phyloP scores from a whole-genome alignment of 768 basidiomycete species.

The Floccularia luteovirens region DNA sequence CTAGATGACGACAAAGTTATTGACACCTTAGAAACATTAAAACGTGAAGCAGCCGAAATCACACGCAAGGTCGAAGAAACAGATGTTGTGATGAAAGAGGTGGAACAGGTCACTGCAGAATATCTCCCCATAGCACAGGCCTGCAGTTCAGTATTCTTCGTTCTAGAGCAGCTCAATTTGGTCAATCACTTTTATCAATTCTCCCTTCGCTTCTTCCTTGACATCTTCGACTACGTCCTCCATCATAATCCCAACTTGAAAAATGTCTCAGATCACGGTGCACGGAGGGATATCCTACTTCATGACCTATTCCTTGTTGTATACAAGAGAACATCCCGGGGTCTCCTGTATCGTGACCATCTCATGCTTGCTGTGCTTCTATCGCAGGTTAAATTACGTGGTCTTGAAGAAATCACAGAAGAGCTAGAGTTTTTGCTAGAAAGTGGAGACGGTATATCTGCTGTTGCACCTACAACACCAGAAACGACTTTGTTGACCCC shows the following conservation, averaged over 20 bases:
- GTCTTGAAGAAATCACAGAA: conserved; percentile 70
- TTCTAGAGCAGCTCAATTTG: conserved; percentile 87
- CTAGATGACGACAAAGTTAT: conserved; percentile 99
- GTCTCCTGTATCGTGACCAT: conserved; percentile 85
- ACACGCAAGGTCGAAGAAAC: conserved; percentile 96
- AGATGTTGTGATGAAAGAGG: conserved; percentile 91
- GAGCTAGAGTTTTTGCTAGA: conserved; percentile 93
- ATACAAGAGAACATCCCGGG: conserved; percentile 84
- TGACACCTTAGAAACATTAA: conserved; percentile 89
- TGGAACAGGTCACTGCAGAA: conserved; percentile 91
- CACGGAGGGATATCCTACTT: conserved; percentile 72
- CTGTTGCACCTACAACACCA: conserved; percentile 22
- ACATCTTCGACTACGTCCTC: conserved; percentile 94
- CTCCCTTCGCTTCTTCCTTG: conserved; percentile 95
- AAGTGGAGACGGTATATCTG: conserved; percentile 60
- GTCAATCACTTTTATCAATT: conserved; percentile 99
- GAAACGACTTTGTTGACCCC: conserved; percentile 44
- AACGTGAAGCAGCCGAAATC: conserved; percentile 93
- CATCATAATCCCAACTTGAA: conserved; percentile 88
- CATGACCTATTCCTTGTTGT: conserved; percentile 86
- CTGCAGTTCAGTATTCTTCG: conserved; percentile 95
- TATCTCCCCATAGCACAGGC: conserved; percentile 93
- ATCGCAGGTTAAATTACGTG: conserved; percentile 81
- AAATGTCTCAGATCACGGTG: conserved; percentile 63
- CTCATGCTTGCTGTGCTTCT: conserved; percentile 87